Evolutionary conservation across 176 grass and related monocot species (phyloP).

Genomic region (Hordeum marinum): DNA sequence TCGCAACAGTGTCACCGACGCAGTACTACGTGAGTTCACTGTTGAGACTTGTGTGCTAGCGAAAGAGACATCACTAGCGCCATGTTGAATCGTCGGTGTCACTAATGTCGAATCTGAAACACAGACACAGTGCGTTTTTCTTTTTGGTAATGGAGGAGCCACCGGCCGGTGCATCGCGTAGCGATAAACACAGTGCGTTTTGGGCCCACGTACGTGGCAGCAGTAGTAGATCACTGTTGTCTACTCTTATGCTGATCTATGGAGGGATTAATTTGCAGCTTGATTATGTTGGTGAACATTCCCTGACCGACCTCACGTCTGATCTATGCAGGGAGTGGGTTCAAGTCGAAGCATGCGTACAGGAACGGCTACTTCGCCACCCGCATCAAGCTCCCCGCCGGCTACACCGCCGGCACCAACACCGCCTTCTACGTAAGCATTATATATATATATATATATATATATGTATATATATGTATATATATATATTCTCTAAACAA

Average conservation of each 20-base stretch:
- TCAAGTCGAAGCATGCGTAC: constrained; percentile 66
- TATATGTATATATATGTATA: not conserved
- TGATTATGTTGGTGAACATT: not conserved
- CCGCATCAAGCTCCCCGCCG: constrained; percentile 69
- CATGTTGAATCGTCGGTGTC: not conserved
- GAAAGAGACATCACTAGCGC: not conserved
- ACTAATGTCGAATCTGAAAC: not conserved
- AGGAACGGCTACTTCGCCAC: constrained; percentile 77
- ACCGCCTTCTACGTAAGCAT: constrained; percentile 73
- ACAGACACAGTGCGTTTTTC: not conserved
- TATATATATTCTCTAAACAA: not conserved
- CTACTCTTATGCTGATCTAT: not conserved
- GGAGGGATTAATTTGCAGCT: not conserved
- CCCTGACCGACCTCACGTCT: too few relatives aligned
- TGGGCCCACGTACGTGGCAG: not conserved
- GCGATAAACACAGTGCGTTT: too few relatives aligned
- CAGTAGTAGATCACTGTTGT: not conserved
- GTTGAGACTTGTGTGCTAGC: not conserved
- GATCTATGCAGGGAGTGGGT: constrained; percentile 55
- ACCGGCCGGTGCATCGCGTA: too few relatives aligned
- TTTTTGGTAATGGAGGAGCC: too few relatives aligned
- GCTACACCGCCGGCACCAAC: constrained; percentile 91
- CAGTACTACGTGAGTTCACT: not conserved
- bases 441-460: not conserved
- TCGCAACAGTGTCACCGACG: not conserved